Evolutionary conservation across 2,329 filamentous ascomycete species (phyloP).

Genomic region (Aspergillus pseudonomiae): DNA sequence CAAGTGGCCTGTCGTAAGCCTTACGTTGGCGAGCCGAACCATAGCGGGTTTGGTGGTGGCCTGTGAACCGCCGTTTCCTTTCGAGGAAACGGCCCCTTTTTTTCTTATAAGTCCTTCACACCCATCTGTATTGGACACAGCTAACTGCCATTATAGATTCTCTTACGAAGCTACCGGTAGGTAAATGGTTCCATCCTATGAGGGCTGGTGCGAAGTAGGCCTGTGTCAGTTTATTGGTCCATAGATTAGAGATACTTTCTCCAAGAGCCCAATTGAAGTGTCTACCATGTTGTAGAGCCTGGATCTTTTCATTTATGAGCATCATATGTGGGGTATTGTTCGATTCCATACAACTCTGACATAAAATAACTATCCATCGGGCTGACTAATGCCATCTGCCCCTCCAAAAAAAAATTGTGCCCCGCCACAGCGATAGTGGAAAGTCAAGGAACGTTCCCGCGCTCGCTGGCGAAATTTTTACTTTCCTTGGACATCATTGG

Average conservation of each 20-base stretch:
- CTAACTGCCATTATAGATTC: constrained; percentile 33
- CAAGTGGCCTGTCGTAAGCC: constrained; percentile 11
- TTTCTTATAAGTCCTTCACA: constrained; percentile 42
- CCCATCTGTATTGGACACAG: constrained; percentile 11
- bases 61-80: constrained; percentile 33
- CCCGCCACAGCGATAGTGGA: constrained; percentile 29
- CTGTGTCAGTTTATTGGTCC: background rate
- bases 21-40: constrained; percentile 18
- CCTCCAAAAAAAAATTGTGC: constrained; percentile 30
- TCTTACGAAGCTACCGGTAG: background rate
- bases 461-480: constrained; percentile 24
- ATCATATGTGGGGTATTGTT: background rate
- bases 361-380: background rate
- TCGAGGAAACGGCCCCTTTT: constrained; percentile 35
- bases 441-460: constrained; percentile 37
- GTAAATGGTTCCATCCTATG: background rate
- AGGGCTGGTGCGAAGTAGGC: background rate
- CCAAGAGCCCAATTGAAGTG: background rate
- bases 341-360: background rate
- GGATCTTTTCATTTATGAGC: background rate
- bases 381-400: constrained; percentile 26
- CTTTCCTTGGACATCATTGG: constrained; percentile 11
- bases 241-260: background rate
- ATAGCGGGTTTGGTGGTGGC: constrained; percentile 13
- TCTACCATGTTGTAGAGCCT: background rate